Evolutionary conservation across 2,329 filamentous ascomycete genomes (phyloP), one percentile per base, ranked within the genome.

Genomic region (Neoscytalidium dimidiatum): DNA sequence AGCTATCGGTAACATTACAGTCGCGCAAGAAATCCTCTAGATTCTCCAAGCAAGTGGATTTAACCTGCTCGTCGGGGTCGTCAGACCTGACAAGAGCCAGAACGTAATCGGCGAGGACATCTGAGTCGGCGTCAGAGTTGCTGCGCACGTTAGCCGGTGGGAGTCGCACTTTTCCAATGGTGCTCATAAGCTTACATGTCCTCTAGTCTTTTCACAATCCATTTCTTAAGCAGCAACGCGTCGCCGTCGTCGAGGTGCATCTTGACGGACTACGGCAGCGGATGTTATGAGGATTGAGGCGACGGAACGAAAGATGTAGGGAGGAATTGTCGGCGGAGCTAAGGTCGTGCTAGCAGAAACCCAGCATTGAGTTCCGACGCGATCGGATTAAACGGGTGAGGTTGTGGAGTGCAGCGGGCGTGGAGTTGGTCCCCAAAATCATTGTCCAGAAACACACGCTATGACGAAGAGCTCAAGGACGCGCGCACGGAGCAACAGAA

Each of bases 101-200:
- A n/a, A 94, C 89, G 74, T 94, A 95, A 71, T 95, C 92, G 52
- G 91, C 91, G 3, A 95, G 87, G 4, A 94, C 90, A 72, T 93
- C 91, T 33, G 89, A 86, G 74, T 95, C 92, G 58, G 90, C 91
- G 72, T 94, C 91, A 29, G 90, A 92, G 62, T 90, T 92, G 68
- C 29, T 29, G 38, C 4, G 11, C 3, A 3, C 3, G 28, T 60
- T 19, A 60, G 28, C 4, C n/a, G n/a, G n/a, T n/a, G n/a, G n/a
- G 4, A 3, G 8, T 35, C 19, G 14, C n/a, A 4, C 5, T 21
- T 2, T 8, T 3, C 17, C 4, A 33, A 21, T 19, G 46, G 35
- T 41, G 56, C 17, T 35, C 23, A n/a, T 7, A 9, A 14, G 80
- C 88, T 62, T 78, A 91, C 89, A 89, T 91, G 73, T 90, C 87